phyloP scores from a whole-genome alignment of 345 rosid genomes.

The Eucalyptus erythrocorys region DNA sequence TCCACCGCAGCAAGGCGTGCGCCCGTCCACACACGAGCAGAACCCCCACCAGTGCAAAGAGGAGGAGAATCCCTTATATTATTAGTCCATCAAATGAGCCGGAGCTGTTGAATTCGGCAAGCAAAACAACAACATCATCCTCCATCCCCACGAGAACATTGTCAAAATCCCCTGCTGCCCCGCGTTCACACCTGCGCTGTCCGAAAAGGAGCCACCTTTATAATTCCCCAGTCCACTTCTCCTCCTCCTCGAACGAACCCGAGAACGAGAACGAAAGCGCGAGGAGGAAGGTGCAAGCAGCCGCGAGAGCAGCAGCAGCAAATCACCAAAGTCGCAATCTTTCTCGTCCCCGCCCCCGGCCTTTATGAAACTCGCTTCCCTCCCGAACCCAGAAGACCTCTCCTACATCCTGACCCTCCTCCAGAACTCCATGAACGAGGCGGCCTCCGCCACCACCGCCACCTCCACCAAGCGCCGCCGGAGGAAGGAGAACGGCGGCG shows the following conservation, averaged over 20 bases:
- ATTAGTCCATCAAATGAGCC: neutral
- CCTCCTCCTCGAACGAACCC: neutral
- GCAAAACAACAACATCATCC: neutral
- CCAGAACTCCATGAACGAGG: conserved; percentile 4
- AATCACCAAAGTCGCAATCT: neutral
- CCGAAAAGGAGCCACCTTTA: neutral
- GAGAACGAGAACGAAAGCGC: neutral
- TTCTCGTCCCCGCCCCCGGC: neutral
- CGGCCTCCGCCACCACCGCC: neutral
- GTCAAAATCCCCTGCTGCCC: neutral
- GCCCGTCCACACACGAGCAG: neutral
- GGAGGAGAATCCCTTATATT: neutral
- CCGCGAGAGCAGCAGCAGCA: neutral
- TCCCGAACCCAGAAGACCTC: neutral
- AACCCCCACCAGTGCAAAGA: neutral
- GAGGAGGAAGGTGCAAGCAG: neutral
- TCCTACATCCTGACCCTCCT: neutral
- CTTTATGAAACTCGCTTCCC: conserved; percentile 4
- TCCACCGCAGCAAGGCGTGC: neutral
- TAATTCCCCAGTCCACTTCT: neutral
- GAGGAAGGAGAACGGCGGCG: neutral
- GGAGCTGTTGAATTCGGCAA: neutral
- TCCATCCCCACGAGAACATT: neutral
- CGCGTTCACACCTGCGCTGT: neutral
- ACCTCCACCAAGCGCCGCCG: neutral